A percentile compares a stretch with the other conserved stretches of the same genome.
Conservation (phyloP, 225 moss, liverwort and hornwort species). For the Neckera pumila region DNA sequence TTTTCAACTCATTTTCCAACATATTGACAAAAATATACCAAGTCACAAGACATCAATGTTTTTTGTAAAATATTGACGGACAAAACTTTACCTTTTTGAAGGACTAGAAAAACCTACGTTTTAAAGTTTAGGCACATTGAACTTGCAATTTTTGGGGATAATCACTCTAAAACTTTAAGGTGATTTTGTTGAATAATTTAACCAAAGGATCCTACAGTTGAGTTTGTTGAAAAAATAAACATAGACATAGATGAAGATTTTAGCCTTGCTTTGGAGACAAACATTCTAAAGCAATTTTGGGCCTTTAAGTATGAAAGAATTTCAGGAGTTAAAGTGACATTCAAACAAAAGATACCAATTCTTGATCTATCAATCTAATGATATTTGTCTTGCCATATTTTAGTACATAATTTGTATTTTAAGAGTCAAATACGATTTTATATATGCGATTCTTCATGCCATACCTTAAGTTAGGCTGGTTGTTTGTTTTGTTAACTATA, state of each 20-base stretch:
- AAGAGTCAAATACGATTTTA: neutral
- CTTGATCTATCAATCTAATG: neutral
- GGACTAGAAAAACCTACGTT: neutral
- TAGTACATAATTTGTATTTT: neutral
- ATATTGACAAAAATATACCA: neutral
- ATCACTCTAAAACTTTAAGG: neutral
- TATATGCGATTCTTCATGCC: neutral
- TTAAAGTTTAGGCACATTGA: neutral
- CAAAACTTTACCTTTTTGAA: neutral
- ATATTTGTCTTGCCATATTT: fast-evolving
- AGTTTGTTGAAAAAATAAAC: neutral
- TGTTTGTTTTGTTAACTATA: no score
- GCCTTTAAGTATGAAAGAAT: fast-evolving
- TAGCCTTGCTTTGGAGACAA: neutral
- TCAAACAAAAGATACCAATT: no score
- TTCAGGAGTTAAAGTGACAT: fast-evolving
- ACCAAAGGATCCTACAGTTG: neutral
- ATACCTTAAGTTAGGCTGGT: no score
- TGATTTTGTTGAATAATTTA: neutral
- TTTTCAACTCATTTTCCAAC: neutral
- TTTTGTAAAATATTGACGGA: neutral
- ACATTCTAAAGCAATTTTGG: fast-evolving
- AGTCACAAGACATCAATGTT: no score
- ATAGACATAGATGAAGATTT: neutral
- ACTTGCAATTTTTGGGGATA: no score